These are phyloP conservation scores for Spinellus fusiger DNA, from an alignment of 192 early-diverging fungal genomes.

Conservation along the genomic window DNA sequence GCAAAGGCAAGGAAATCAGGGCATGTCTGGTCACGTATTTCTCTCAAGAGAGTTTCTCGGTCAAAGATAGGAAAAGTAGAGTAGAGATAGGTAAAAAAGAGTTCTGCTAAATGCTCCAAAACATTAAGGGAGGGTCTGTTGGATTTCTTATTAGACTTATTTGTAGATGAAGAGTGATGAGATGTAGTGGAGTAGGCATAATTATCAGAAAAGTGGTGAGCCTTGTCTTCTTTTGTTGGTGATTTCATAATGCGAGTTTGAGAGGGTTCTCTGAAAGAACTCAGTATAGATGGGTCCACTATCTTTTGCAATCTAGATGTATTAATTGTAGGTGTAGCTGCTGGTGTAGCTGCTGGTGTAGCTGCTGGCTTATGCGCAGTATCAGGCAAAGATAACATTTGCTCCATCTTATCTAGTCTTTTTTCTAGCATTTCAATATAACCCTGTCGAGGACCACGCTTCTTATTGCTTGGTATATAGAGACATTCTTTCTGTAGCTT, in stretches of 20 bases:
- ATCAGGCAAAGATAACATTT: too few relatives aligned
- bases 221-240: too few relatives aligned
- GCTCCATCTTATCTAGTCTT: conserved; percentile 76
- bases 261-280: too few relatives aligned
- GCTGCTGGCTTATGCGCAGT: not conserved
- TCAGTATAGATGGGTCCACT: too few relatives aligned
- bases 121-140: conserved; percentile 36
- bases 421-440: conserved; percentile 75
- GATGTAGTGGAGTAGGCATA: too few relatives aligned
- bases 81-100: conserved; percentile 44
- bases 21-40: conserved; percentile 35
- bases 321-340: not conserved
- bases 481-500: conserved; percentile 63
- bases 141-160: not conserved
- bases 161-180: conserved; percentile 13
- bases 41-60: conserved; percentile 35
- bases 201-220: too few relatives aligned
- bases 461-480: conserved; percentile 81
- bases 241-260: too few relatives aligned
- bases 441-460: conserved; percentile 80
- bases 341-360: not conserved
- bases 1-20: conserved; percentile 40
- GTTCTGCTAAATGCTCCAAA: conserved; percentile 40
- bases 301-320: too few relatives aligned
- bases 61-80: conserved; percentile 44